A percentile compares a stretch with the other conserved stretches of the same genome.
These are phyloP conservation scores for Vanrija sp. DNA, from an alignment of 1,284 basidiomycete genomes.

Conservation along the genomic window DNA sequence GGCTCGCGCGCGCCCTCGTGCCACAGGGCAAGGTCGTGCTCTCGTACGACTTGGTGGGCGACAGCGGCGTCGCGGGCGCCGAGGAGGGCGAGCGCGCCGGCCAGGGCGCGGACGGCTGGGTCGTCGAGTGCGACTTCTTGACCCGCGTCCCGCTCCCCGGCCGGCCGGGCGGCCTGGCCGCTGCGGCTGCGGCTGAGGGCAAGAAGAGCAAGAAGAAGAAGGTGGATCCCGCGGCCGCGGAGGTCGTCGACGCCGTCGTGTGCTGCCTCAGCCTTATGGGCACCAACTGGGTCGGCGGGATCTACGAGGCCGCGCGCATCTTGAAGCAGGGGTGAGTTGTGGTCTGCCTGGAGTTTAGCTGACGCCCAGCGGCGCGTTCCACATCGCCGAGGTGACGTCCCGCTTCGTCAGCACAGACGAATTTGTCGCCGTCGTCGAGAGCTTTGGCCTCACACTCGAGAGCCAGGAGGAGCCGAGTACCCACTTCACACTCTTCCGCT, in stretches of 20 bases:
- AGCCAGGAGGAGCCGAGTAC: constrained; percentile 61
- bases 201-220: constrained; percentile 13
- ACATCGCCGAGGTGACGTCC: constrained; percentile 93
- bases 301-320: constrained; percentile 84
- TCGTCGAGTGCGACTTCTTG: constrained; percentile 76
- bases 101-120: constrained; percentile 53
- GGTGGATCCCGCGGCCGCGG: constrained; percentile 20
- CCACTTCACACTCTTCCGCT: constrained; percentile 84
- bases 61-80: constrained; percentile 53
- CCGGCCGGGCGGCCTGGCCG: constrained; percentile 53
- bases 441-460: constrained; percentile 66
- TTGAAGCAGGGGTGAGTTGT: constrained; percentile 67
- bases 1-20: constrained; percentile 69
- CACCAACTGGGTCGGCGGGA: constrained; percentile 87
- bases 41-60: constrained; percentile 75
- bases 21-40: constrained; percentile 67
- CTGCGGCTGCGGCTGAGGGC: constrained; percentile 49
- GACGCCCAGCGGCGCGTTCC: constrained; percentile 68
- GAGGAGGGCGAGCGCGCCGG: neutral
- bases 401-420: constrained; percentile 69
- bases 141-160: constrained; percentile 72
- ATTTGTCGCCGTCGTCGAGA: constrained; percentile 68
- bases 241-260: constrained; percentile 83
- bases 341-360: neutral
- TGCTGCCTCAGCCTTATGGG: constrained; percentile 97